Conservation (phyloP, 2,329 filamentous ascomycete species). For the Pestalotiopsis fici region DNA sequence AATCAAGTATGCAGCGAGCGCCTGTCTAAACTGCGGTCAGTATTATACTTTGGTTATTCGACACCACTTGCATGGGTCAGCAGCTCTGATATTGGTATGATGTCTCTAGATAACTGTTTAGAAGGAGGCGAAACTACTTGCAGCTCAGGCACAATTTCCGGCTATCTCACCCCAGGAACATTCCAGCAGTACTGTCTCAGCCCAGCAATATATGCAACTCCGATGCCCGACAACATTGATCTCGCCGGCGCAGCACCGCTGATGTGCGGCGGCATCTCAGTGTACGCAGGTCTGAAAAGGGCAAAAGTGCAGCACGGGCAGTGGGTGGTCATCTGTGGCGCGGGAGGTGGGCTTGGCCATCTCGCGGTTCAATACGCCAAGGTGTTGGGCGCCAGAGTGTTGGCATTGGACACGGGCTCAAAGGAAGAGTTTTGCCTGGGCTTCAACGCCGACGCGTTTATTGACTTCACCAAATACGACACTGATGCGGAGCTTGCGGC, state of each 20-base stretch:
- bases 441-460: slow-evolving; percentile 67
- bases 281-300: slow-evolving; percentile 67
- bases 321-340: slow-evolving; percentile 61
- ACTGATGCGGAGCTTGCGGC: slow-evolving; percentile 50
- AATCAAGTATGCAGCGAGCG: slow-evolving; percentile 66
- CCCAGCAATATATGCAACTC: slow-evolving; percentile 69
- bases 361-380: slow-evolving; percentile 28
- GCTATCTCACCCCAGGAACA: slow-evolving; percentile 71
- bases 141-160: slow-evolving; percentile 61
- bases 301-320: slow-evolving; percentile 58
- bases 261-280: slow-evolving; percentile 68
- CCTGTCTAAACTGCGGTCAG: slow-evolving; percentile 54
- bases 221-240: slow-evolving; percentile 62
- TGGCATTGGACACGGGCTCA: slow-evolving; percentile 64
- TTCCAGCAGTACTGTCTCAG: slow-evolving; percentile 70
- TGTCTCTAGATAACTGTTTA: slow-evolving; percentile 45
- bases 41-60: slow-evolving; percentile 10
- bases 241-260: slow-evolving; percentile 66
- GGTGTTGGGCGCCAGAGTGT: slow-evolving; percentile 64
- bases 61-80: not conserved
- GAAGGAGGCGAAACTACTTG: slow-evolving; percentile 66
- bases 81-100: slow-evolving; percentile 8
- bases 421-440: slow-evolving; percentile 60
- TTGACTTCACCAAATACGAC: slow-evolving; percentile 54
- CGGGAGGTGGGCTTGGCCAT: slow-evolving; percentile 66